Base-by-base conservation (phyloP, 257 asterid genomes). In the Henckelia pumila region DNA sequence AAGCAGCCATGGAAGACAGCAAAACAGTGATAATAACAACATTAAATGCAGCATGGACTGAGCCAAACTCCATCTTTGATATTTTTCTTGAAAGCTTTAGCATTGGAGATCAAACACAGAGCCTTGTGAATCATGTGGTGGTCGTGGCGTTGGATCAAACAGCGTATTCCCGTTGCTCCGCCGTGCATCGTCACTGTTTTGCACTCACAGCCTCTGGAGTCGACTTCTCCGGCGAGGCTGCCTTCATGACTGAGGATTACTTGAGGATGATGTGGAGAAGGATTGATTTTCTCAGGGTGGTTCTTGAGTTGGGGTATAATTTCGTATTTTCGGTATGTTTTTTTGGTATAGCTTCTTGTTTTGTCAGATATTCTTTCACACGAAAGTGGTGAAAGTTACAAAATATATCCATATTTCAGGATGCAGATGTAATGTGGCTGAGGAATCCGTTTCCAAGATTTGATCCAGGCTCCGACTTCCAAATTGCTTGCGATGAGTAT, bases 401-500 rank as follows among this genome's bases (percentile, higher is more conserved):
- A n/a, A 37, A 37, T 3, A 44, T 44, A 5, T 44, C 52, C 19
- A 14, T 44, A 13, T 44, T 44, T 30, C 72, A 82, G 94, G 88
- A 86, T 66, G 83, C 87, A 30, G 87, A 86, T 72, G 71, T 86
- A 47, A 71, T 86, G 80, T 86, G 91, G 91, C 62, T 86, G 22
- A 75, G 81, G 56, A 63, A 79, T 70, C 94, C 90, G 50, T 80
- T 86, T 56, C 64, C 74, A 55, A 79, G 70, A 44, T 84, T 86
- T 44, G 70, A 75, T 73, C 5, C 73, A 2, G 86, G 83, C 32
- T 59, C 80, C 1, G 52, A 44, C 7, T 44, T 44, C n/a, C 52
- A 44, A 44, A 44, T 14, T 44, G 52, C 52, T 44, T 44, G 52
- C 19, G 52, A 44, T 44, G 7, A 2, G 19, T 44, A 13, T 19